phyloP scores from a whole-genome alignment of 2,329 filamentous ascomycete species.

The Aspergillus neotritici region DNA sequence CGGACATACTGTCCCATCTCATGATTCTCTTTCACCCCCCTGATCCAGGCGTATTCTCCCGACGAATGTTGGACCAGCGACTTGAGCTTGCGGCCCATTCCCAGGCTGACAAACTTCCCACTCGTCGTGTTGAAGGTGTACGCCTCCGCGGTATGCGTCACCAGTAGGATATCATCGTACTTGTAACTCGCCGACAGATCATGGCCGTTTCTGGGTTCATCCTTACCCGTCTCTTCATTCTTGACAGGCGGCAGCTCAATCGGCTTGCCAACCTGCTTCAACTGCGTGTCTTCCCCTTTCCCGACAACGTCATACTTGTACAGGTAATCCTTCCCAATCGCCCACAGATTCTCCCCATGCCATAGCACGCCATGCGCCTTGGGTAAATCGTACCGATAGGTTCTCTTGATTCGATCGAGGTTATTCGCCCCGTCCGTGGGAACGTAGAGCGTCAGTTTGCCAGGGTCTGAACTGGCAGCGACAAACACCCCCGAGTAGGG shows the following conservation, averaged over 20 bases:
- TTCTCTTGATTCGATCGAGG: neutral
- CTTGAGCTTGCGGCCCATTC: conserved; percentile 9
- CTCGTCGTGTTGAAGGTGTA: conserved; percentile 12
- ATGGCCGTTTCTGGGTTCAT: conserved; percentile 6
- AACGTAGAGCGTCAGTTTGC: conserved; percentile 13
- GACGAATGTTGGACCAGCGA: conserved; percentile 11
- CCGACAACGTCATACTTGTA: neutral
- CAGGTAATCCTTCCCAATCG: neutral
- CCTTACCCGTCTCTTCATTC: neutral
- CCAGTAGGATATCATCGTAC: conserved; percentile 10
- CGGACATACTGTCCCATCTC: conserved; percentile 17
- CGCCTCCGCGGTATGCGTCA: conserved; percentile 13
- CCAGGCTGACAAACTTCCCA: conserved; percentile 9
- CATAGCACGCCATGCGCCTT: conserved; percentile 1
- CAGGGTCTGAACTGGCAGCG: conserved; percentile 12
- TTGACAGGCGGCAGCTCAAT: no score
- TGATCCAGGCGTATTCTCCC: conserved; percentile 16
- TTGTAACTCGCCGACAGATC: conserved; percentile 15
- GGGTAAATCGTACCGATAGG: neutral
- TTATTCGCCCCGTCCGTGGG: conserved; percentile 10
- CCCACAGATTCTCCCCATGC: neutral
- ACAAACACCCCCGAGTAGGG: conserved; percentile 13
- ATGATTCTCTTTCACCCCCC: conserved; percentile 5
- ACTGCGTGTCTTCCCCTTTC: neutral
- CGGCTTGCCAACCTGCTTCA: neutral